Percentiles rank a stretch among this genome's conserved stretches.
These are phyloP conservation scores for Talaromyces ruber DNA, from an alignment of 495 filamentous ascomycete genomes.

Conservation along the genomic window DNA sequence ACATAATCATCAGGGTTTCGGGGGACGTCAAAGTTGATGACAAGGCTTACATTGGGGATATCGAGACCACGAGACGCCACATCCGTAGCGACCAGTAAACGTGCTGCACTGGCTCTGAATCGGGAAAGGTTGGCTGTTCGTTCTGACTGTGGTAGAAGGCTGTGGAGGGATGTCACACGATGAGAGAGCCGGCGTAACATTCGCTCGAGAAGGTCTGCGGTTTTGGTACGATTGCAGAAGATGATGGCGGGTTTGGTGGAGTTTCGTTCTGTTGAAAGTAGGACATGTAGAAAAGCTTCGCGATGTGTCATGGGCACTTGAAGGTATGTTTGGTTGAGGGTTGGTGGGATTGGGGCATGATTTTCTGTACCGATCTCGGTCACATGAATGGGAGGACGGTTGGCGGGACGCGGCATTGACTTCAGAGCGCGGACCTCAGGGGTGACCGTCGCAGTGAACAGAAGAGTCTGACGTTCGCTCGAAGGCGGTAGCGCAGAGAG, in stretches of 20 bases:
- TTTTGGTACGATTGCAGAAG: slow-evolving; percentile 88
- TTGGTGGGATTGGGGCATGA: slow-evolving; percentile 60
- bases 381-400: slow-evolving; percentile 70
- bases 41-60: slow-evolving; percentile 83
- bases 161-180: slow-evolving; percentile 86
- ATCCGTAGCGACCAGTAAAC: slow-evolving; percentile 90
- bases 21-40: slow-evolving; percentile 93
- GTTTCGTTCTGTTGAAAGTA: slow-evolving; percentile 75
- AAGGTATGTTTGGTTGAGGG: slow-evolving; percentile 75
- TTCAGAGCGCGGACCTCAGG: slow-evolving; percentile 84
- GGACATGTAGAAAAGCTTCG: slow-evolving; percentile 87
- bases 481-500: slow-evolving; percentile 67
- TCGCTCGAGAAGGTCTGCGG: slow-evolving; percentile 81
- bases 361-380: slow-evolving; percentile 77
- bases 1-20: slow-evolving; percentile 96
- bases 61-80: slow-evolving; percentile 94
- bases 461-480: slow-evolving; percentile 69
- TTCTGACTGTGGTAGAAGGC: slow-evolving; percentile 70
- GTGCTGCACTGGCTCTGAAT: slow-evolving; percentile 85
- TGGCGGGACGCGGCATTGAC: slow-evolving; percentile 54
- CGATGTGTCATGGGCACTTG: slow-evolving; percentile 81
- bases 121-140: slow-evolving; percentile 79
- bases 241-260: slow-evolving; percentile 69
- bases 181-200: slow-evolving; percentile 77
- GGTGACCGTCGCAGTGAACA: slow-evolving; percentile 96